Base-by-base conservation (phyloP, 306 rosid genomes). In the Castanea sativa region DNA sequence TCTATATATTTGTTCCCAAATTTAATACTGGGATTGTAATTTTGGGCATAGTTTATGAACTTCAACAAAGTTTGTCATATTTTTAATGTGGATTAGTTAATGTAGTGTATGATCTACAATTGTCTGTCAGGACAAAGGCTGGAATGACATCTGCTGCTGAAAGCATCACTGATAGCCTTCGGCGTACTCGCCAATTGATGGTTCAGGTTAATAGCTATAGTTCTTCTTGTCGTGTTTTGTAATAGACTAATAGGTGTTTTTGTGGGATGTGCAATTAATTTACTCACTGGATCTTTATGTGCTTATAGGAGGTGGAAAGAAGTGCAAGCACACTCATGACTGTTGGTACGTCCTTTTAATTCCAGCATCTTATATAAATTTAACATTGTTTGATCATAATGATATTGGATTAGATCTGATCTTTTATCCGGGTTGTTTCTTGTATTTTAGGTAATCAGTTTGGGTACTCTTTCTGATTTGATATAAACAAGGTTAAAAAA, bases 81-180 rank as follows among this genome's bases (percentile, higher is more conserved):
- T 15, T 49, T 32, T 56, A 35, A 60, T 10, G 41, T 64, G 73
- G 74, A 59, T 86, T 63, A 78, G 76, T 14, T 75, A 56, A 71
- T 68, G 41, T 25, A 38, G 60, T 69, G 14, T 85, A 73, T 72
- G 7, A 76, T 64, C 25, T 65, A 32, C 71, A 52, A 6, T 75
- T 63, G 76, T 80, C 65, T 78, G 87, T 57, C 84, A 92, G 99
- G 89, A 92, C 97, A 78, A 92, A 91, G 79, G 96, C 92, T 67
- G 96, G 98, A 74, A 92, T 95, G 97, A 92, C 97, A 56, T 91
- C 98, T 77, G 98, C 99, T 6, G 93, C 94, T 56, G 99, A 92
- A 79, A 91, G 97, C 92, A 92, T 95, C 74, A 95, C 98, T 0
- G 97, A 91, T 53, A 95, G 96, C 93, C 98, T 92, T 55, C 93